A percentile compares a stretch with the other conserved stretches of the same genome.
Evolutionary conservation across 768 basidiomycete genomes (phyloP).

Genomic region (Podaxis carcinomalis): DNA sequence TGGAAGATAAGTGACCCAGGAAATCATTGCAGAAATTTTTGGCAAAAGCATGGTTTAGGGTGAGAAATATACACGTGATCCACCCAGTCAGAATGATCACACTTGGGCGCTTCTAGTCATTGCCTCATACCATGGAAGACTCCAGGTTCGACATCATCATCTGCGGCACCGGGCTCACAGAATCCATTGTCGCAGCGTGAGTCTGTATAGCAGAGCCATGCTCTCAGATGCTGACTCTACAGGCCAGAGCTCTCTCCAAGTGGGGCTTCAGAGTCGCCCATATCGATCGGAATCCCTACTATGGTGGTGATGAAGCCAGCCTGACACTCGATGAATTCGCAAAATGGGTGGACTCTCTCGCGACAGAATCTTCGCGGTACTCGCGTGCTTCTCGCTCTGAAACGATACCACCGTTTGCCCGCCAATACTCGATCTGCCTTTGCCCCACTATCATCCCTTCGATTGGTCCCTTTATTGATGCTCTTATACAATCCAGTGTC

Average conservation of each 20-base stretch:
- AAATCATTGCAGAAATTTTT: constrained; percentile 24
- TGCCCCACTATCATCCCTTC: constrained; percentile 79
- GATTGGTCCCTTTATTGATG: constrained; percentile 71
- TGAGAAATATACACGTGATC: constrained; percentile 16
- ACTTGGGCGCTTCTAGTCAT: background rate
- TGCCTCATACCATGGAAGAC: constrained; percentile 28
- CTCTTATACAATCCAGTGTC: constrained; percentile 78
- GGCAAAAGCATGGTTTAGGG: constrained; percentile 26
- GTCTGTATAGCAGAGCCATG: constrained; percentile 22
- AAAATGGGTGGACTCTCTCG: constrained; percentile 52
- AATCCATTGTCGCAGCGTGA: constrained; percentile 89
- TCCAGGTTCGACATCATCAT: constrained; percentile 61
- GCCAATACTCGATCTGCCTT: constrained; percentile 85
- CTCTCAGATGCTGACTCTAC: constrained; percentile 3
- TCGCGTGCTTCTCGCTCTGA: constrained; percentile 40
- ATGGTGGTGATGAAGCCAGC: constrained; percentile 80
- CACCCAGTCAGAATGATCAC: background rate
- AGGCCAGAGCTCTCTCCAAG: constrained; percentile 77
- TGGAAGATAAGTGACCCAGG: constrained; percentile 14
- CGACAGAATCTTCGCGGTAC: constrained; percentile 26
- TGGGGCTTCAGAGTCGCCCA: constrained; percentile 87
- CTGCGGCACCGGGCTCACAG: constrained; percentile 75
- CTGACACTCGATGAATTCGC: constrained; percentile 78
- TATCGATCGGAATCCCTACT: constrained; percentile 79
- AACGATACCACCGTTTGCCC: constrained; percentile 46